These are phyloP conservation scores for Pyrrhoderma lamaoense DNA, from an alignment of 1,284 basidiomycete genomes.

Conservation along the genomic window DNA sequence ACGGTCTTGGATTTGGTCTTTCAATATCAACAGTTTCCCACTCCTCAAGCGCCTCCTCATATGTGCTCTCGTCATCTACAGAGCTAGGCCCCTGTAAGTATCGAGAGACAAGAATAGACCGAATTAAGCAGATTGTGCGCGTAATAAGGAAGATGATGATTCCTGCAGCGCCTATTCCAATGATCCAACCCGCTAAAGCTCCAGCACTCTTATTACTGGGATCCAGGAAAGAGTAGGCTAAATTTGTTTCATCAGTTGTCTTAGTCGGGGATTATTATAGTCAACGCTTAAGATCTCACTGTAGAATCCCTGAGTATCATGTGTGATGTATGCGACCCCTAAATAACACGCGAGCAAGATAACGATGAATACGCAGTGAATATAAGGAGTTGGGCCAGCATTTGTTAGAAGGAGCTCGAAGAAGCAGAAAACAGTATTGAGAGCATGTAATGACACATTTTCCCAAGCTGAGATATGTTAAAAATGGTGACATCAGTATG, in stretches of 20 bases:
- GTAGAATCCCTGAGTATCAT: conserved; percentile 53
- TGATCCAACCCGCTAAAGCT: conserved; percentile 42
- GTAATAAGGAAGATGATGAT: conserved; percentile 38
- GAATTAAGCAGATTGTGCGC: conserved; percentile 17
- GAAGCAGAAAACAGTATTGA: conserved; percentile 52
- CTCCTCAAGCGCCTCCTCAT: conserved; percentile 9
- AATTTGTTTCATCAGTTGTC: not conserved
- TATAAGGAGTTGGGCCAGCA: conserved; percentile 45
- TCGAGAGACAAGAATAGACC: conserved; percentile 5
- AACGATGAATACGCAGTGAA: conserved; percentile 39
- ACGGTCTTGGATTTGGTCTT: not conserved
- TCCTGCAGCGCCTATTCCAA: conserved; percentile 44
- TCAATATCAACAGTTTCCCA: conserved; percentile 15
- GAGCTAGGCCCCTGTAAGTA: not conserved
- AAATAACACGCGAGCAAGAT: conserved; percentile 51
- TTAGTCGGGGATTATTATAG: conserved; percentile 1
- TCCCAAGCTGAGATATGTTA: conserved; percentile 38
- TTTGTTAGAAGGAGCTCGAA: conserved; percentile 55
- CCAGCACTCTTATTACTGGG: conserved; percentile 27
- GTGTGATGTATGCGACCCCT: conserved; percentile 58
- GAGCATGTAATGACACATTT: conserved; percentile 53
- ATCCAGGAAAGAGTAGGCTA: conserved; percentile 43
- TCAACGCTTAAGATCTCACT: conserved; percentile 33
- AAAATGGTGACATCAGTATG: not conserved
- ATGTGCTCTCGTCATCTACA: not conserved